Evolutionary conservation across 1,284 basidiomycete species (phyloP).

Genomic region (Tilletiopsis washingtonensis): DNA sequence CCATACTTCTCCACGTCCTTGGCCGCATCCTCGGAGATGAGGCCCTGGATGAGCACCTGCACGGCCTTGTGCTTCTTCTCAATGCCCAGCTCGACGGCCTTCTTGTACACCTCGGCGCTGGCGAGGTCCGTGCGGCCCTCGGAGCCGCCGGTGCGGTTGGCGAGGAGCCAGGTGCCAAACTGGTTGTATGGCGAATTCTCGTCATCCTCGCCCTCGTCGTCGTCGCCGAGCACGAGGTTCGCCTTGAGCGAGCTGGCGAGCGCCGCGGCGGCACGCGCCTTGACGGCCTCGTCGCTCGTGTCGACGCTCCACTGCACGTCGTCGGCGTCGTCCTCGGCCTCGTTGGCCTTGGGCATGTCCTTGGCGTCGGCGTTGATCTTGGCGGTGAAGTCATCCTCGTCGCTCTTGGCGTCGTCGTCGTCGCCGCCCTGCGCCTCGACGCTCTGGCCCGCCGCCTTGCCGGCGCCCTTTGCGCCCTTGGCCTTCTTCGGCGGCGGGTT

Average conservation of each 20-base stretch:
- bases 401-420: slow-evolving; percentile 26
- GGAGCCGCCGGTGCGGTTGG: slow-evolving; percentile 57
- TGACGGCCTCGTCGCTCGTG: slow-evolving; percentile 83
- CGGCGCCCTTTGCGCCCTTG: slow-evolving; percentile 44
- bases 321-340: slow-evolving; percentile 55
- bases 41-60: slow-evolving; percentile 72
- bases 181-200: slow-evolving; percentile 62
- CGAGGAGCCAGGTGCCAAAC: slow-evolving; percentile 78
- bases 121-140: slow-evolving; percentile 36
- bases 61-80: slow-evolving; percentile 93
- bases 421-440: slow-evolving; percentile 52
- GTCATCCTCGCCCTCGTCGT: slow-evolving; percentile 64
- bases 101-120: slow-evolving; percentile 69
- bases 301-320: slow-evolving; percentile 82
- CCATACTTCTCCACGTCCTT: slow-evolving; percentile 66
- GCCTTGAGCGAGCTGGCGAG: slow-evolving; percentile 61
- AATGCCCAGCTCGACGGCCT: slow-evolving; percentile 83
- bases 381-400: slow-evolving; percentile 50
- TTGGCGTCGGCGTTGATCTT: slow-evolving; percentile 52
- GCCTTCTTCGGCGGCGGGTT: slow-evolving; percentile 73
- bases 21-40: slow-evolving; percentile 73
- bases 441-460: slow-evolving; percentile 59
- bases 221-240: slow-evolving; percentile 57
- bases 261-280: slow-evolving; percentile 67
- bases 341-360: slow-evolving; percentile 42